Evolutionary conservation across 257 asterid genomes (phyloP).

Genomic region (Capsicum baccatum): DNA sequence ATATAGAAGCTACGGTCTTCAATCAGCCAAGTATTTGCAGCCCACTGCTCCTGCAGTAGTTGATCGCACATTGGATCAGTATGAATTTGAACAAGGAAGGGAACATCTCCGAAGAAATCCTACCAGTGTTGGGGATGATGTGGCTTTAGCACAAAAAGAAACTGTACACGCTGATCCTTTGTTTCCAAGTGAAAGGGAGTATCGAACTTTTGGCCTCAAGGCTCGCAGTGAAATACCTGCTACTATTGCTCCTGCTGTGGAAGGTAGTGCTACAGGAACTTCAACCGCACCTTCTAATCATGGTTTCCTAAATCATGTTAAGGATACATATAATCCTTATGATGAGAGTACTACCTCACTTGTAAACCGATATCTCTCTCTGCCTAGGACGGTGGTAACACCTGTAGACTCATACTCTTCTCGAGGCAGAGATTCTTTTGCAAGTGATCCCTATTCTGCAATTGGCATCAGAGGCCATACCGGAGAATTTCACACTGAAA

Average conservation of each 20-base stretch:
- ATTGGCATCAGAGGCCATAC: conserved; percentile 27
- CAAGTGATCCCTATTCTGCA: conserved; percentile 38
- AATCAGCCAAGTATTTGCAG: conserved; percentile 46
- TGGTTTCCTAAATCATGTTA: conserved; percentile 29
- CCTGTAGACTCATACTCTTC: conserved; percentile 44
- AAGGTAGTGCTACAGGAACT: conserved; percentile 31
- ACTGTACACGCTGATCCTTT: conserved; percentile 35
- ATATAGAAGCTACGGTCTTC: conserved; percentile 79
- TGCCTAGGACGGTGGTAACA: conserved; percentile 41
- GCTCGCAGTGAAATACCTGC: conserved; percentile 38
- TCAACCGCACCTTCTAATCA: conserved; percentile 34
- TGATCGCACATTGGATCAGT: conserved; percentile 36
- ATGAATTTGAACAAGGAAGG: conserved; percentile 44
- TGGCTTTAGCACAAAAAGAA: conserved; percentile 47
- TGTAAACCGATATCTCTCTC: conserved; percentile 66
- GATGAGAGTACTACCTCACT: conserved; percentile 66
- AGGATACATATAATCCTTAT: conserved; percentile 49
- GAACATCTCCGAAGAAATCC: conserved; percentile 48
- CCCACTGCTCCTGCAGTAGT: conserved; percentile 39
- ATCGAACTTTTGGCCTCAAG: conserved; percentile 63
- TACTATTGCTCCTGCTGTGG: conserved; percentile 24
- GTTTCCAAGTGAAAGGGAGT: conserved; percentile 61
- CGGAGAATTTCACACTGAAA: background rate
- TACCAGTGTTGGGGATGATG: conserved; percentile 33
- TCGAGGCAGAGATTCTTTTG: conserved; percentile 40